Evolutionary conservation across 2,329 filamentous ascomycete species (phyloP), one percentile per base, ranked within the genome.

Genomic region (Fusarium redolens): DNA sequence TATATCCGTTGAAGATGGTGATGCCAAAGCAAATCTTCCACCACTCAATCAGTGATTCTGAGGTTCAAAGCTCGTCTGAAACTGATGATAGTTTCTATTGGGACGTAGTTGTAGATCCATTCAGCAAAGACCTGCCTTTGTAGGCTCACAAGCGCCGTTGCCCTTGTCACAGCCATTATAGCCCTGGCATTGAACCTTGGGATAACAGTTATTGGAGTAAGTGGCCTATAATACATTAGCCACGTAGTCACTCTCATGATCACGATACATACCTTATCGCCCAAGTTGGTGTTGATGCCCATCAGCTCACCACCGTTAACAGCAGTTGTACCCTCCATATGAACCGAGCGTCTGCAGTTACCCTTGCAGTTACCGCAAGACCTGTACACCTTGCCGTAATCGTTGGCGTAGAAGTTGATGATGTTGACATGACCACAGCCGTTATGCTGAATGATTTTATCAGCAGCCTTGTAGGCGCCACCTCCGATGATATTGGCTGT

Each of bases 401-500:
- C 81, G 9, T 83, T 79, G 66, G 81, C 84, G 58, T 84, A 73
- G 25, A 73, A 73, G 61, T 83, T 82, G 70, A 82, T 71, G 37
- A 82, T 80, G 60, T 81, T 80, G 22, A 86, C 82, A 13, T 82
- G 85, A 1, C 84, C 84, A 55, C 83, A 82, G 10, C 85, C 85
- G 55, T 86, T 86, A 74, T 86, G 84, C 76, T 86, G 85, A 50
- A 86, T 78, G 18, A 86, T 75, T 79, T 86, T 86, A 71, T 86
- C 85, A 0, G 72, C 56, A 7, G 84, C 85, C 33, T 83, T 78
- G 51, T 82, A 83, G 0, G 85, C 85, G 45, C 85, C 85, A 20
- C 85, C 85, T 11, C 83, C 83, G 31, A 80, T 81, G 54, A 86
- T 83, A 71, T 80, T 81, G 44, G 83, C 78, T 18, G 69, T 72